A percentile compares a stretch with the other conserved stretches of the same genome.
These are phyloP conservation scores for Coprinopsis strossmayeri DNA, from an alignment of 768 basidiomycete species.

Conservation along the genomic window DNA sequence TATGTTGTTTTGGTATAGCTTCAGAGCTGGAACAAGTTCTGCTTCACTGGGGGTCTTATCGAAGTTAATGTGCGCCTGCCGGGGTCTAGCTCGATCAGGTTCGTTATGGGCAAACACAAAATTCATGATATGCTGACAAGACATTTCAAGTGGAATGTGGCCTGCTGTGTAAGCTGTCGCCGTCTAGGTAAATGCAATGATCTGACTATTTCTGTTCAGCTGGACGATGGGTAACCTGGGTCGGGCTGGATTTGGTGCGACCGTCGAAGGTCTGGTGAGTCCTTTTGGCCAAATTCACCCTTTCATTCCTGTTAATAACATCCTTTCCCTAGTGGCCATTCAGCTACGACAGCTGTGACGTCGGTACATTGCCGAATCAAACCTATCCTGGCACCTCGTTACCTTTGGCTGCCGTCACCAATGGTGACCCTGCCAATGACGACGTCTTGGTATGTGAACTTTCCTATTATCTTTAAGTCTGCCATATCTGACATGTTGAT, in stretches of 20 bases:
- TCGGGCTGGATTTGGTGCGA: constrained; percentile 68
- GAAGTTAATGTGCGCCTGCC: constrained; percentile 27
- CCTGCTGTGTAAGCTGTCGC: constrained; percentile 31
- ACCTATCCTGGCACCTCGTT: constrained; percentile 45
- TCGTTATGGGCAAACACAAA: not conserved
- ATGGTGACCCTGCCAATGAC: constrained; percentile 32
- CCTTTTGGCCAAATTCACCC: not conserved
- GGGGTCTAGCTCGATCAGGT: constrained; percentile 21
- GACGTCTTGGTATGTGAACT: constrained; percentile 23
- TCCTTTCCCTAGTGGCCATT: constrained; percentile 46
- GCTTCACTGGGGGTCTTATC: constrained; percentile 74
- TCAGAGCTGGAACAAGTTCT: constrained; percentile 47
- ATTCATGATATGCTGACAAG: not conserved
- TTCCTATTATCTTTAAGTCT: not conserved
- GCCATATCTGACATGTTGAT: not conserved
- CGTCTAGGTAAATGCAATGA: too few relatives aligned
- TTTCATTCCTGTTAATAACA: not conserved
- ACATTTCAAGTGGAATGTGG: constrained; percentile 28
- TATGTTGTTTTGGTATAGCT: not conserved
- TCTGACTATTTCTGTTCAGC: constrained; percentile 14
- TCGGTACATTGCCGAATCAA: constrained; percentile 76
- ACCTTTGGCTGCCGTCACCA: constrained; percentile 39
- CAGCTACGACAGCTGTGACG: constrained; percentile 66
- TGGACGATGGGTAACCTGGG: constrained; percentile 47
- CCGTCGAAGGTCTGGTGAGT: constrained; percentile 53